phyloP scores from a whole-genome alignment of 2,329 filamentous ascomycete genomes.

The Didymella keratinophila region DNA sequence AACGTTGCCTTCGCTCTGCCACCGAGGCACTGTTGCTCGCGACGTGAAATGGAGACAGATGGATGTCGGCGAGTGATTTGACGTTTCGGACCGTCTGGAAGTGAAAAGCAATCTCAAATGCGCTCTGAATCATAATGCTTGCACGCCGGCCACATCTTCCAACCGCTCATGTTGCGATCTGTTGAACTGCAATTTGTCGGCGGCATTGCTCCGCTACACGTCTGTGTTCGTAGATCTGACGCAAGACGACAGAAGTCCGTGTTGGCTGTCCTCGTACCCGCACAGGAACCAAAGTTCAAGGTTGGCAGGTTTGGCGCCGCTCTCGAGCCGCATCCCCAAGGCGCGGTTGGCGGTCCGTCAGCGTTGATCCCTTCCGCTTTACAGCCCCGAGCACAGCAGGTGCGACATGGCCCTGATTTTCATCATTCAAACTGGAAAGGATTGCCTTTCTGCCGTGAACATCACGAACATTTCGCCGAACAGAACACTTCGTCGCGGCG shows the following conservation, averaged over 20 bases:
- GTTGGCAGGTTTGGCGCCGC: slow-evolving; percentile 28
- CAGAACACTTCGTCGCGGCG: slow-evolving; percentile 27
- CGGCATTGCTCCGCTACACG: slow-evolving; percentile 7
- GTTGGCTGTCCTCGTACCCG: slow-evolving; percentile 6
- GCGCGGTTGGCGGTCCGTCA: slow-evolving; percentile 24
- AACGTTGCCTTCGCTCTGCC: neutral
- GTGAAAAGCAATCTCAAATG: slow-evolving; percentile 7
- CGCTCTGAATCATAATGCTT: neutral
- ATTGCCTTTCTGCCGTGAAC: slow-evolving; percentile 30
- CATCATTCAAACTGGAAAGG: slow-evolving; percentile 21
- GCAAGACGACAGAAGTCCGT: slow-evolving; percentile 7
- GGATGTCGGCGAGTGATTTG: slow-evolving; percentile 8
- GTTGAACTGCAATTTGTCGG: slow-evolving; percentile 1
- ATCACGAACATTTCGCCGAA: slow-evolving; percentile 38
- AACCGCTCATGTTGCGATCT: neutral
- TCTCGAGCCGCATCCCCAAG: slow-evolving; percentile 32
- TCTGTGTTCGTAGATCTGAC: slow-evolving; percentile 7
- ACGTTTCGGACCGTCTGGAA: slow-evolving; percentile 10
- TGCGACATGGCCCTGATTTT: slow-evolving; percentile 18
- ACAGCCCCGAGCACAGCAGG: slow-evolving; percentile 23
- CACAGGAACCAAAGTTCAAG: slow-evolving; percentile 8
- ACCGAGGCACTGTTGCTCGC: slow-evolving; percentile 1
- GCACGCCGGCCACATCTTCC: neutral
- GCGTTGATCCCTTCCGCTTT: slow-evolving; percentile 42
- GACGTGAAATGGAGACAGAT: neutral